Conservation (phyloP, 257 asterid species). For the Striga asiatica region DNA sequence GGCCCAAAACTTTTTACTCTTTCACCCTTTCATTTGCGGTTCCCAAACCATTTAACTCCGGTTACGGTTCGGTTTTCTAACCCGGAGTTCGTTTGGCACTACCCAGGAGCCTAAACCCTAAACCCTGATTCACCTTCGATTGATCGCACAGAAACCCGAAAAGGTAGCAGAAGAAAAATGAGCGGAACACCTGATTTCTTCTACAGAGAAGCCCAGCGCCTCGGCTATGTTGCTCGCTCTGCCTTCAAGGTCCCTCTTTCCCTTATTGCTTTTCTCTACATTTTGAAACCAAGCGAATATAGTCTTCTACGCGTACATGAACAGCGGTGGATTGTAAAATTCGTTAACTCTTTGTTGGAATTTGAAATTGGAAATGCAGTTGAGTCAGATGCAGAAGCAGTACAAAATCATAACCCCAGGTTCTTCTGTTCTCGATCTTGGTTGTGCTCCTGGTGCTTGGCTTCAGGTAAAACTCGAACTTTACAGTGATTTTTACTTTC, state of each 20-base stretch:
- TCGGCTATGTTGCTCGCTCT: slow-evolving; percentile 90
- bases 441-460: slow-evolving; percentile 99
- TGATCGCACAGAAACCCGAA: too few species aligned
- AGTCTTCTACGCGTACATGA: neutral
- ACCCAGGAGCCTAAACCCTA: too few species aligned
- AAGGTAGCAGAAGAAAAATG: slow-evolving; percentile 20
- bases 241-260: slow-evolving; percentile 68
- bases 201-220: slow-evolving; percentile 90
- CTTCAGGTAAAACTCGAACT: slow-evolving; percentile 46
- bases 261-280: neutral
- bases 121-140: too few species aligned
- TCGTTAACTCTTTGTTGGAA: neutral
- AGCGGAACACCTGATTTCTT: slow-evolving; percentile 78
- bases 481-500: neutral
- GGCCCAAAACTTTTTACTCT: too few species aligned
- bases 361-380: slow-evolving; percentile 33
- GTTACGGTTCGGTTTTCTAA: too few species aligned
- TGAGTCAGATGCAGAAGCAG: slow-evolving; percentile 81
- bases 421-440: slow-evolving; percentile 79
- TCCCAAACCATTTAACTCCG: too few species aligned
- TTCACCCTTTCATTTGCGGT: too few species aligned
- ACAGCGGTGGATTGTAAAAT: neutral
- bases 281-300: neutral
- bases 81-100: too few species aligned
- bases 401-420: slow-evolving; percentile 61